Base-by-base conservation (phyloP, 2,329 filamentous ascomycete species). In the Fusarium aywerte region DNA sequence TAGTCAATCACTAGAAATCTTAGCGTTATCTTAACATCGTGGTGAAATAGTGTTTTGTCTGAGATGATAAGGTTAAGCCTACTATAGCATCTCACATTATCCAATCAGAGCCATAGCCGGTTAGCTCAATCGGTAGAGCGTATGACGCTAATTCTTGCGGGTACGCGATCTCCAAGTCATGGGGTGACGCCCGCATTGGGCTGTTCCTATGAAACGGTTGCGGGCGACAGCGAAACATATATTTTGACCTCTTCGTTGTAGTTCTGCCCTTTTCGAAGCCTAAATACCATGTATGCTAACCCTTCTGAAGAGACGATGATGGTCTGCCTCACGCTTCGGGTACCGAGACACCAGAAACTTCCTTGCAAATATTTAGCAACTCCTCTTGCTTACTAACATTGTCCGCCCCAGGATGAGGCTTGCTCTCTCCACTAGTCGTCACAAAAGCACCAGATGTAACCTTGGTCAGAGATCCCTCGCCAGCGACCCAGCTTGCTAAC, bases 101-200 rank as follows among this genome's bases (percentile, higher is more conserved):
- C 63, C 59, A 65, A 67, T 59, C 50, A 65, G 62, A 65, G 54
- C 29, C 77, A 78, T 76, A 75, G 76, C 75, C 77, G 72, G 65
- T 73, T 74, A 73, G 70, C 70, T 75, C 72, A 73, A 75, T 75
- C 72, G 73, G 71, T 88, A 89, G 86, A 89, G 86, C 86, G 86
- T 88, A 83, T 87, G 87, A 88, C 87, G n/a, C n/a, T n/a, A n/a
- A n/a, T n/a, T 89, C 87, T 85, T 84, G 84, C 21, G 72, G 73
- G 73, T 72, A 66, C 73, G 56, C 73, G 49, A 84, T 83, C 83
- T 84, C 80, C 83, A 84, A 82, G 82, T 80, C 84, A 81, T 80
- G 82, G 82, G 84, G 86, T 84, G 81, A 83, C 76, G 77, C 77
- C 78, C 77, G 76, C 76, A 76, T 79, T 74, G 76, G 77, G 77